phyloP scores from a whole-genome alignment of 2,329 filamentous ascomycete genomes.

The Apiospora koreana region DNA sequence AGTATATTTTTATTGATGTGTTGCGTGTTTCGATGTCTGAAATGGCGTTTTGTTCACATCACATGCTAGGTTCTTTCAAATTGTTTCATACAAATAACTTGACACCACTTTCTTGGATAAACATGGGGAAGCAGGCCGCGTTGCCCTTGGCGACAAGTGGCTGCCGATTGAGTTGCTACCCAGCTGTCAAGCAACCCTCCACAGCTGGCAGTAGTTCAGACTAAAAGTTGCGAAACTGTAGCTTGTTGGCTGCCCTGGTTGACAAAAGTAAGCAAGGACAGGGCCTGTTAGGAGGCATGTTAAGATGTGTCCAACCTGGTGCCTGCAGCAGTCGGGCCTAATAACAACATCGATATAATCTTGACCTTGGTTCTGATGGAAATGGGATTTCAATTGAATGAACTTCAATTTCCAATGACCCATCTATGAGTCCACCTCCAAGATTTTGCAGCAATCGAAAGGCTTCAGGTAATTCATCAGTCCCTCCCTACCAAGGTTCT shows the following conservation, averaged over 20 bases:
- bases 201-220: neutral
- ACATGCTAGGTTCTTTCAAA: neutral
- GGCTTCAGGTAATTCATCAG: neutral
- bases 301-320: neutral
- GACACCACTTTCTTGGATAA: neutral
- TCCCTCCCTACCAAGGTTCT: neutral
- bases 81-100: neutral
- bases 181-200: neutral
- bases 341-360: neutral
- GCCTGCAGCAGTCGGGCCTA: neutral
- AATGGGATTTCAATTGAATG: neutral
- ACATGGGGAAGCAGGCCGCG: neutral
- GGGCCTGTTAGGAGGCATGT: neutral
- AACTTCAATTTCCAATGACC: neutral
- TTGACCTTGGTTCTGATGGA: neutral
- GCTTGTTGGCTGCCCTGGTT: no score
- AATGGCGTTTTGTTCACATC: neutral
- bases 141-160: conserved; percentile 8
- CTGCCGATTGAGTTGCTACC: neutral
- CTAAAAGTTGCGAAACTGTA: neutral
- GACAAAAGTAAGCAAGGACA: neutral
- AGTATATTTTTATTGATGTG: neutral
- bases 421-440: neutral
- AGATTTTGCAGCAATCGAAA: neutral
- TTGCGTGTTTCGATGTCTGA: neutral